Base-by-base conservation (phyloP, 2,329 filamentous ascomycete genomes). In the Verticillium zaregamsianum region DNA sequence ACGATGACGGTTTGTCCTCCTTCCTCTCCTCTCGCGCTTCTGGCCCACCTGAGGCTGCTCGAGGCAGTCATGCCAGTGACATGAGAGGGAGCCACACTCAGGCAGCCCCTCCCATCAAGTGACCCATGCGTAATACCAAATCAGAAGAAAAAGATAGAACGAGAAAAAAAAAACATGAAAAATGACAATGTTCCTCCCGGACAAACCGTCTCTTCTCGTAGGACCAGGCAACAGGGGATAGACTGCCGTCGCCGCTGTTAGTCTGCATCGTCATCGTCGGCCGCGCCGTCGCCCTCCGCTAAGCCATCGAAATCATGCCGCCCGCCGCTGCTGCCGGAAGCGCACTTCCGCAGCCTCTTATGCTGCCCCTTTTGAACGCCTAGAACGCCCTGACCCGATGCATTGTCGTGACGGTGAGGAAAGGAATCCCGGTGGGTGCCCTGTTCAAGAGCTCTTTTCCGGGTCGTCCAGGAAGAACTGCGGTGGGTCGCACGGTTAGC, bases 401-500 rank as follows among this genome's bases (percentile, higher is more conserved):
- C 74, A 74, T 59, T 31, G 54, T 74, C 67, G 63, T 71, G 65
- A 68, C 64, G 70, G 65, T 65, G 66, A 71, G 74, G 70, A 64
- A 72, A 67, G 61, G 68, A 66, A 63, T 76, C 67, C 61, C 72
- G 69, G 39, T 70, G 37, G 64, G 69, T 73, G 77, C 74, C 76
- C 82, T 86, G 82, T 92, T 86, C 80, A 83, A 78, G 79, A 81
- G 73, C 78, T 80, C 73, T 84, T 81, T 59, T 85, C 78, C 52
- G 74, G 71, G 62, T 97, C 93, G 77, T 98, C 94, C 77, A 98
- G 78, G 90, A 98, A 98, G 89, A 97, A 97, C 89, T 92, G 59
- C n/a, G 31, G 55, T 68, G 58, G 63, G 40, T 25, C 2, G 12
- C 40, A n/a, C 61, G 61, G 66, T 63, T 63, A 20, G 28, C 32